phyloP scores from a whole-genome alignment of 345 rosid species.

The Firmiana major region DNA sequence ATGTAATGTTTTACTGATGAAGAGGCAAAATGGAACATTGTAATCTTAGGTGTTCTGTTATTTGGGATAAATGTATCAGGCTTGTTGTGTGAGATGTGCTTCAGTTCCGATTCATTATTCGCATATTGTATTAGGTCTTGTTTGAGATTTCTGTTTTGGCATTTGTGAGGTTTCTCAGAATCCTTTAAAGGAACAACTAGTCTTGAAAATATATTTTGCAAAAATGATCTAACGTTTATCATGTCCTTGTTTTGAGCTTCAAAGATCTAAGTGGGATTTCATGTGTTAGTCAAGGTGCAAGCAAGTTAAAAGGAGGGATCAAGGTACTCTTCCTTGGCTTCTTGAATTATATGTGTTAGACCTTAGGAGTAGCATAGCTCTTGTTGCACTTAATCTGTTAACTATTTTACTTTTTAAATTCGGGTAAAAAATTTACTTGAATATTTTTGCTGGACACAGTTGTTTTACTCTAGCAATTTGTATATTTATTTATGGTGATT shows the following conservation, averaged over 20 bases:
- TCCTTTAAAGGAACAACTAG: neutral
- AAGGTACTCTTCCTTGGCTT: neutral
- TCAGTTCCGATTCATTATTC: neutral
- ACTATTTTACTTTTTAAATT: neutral
- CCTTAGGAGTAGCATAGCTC: neutral
- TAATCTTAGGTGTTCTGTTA: neutral
- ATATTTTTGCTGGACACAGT: neutral
- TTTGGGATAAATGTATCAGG: neutral
- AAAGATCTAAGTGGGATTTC: neutral
- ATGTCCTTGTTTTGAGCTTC: neutral
- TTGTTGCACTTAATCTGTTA: neutral
- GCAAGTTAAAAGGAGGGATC: neutral
- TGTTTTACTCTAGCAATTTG: neutral
- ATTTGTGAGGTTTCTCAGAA: neutral
- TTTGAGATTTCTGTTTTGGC: neutral
- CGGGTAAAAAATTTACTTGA: neutral
- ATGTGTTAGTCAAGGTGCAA: neutral
- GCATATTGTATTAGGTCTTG: neutral
- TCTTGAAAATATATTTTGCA: neutral
- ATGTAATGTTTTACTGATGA: neutral
- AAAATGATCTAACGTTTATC: slow-evolving; percentile 1
- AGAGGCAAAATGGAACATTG: slow-evolving; percentile 1
- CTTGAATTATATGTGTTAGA: neutral
- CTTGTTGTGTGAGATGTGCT: neutral
- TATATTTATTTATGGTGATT: neutral